A percentile compares a stretch with the other conserved stretches of the same genome.
Conservation (phyloP, 805 yeast genomes). For the Kluyveromyces wickerhamii region DNA sequence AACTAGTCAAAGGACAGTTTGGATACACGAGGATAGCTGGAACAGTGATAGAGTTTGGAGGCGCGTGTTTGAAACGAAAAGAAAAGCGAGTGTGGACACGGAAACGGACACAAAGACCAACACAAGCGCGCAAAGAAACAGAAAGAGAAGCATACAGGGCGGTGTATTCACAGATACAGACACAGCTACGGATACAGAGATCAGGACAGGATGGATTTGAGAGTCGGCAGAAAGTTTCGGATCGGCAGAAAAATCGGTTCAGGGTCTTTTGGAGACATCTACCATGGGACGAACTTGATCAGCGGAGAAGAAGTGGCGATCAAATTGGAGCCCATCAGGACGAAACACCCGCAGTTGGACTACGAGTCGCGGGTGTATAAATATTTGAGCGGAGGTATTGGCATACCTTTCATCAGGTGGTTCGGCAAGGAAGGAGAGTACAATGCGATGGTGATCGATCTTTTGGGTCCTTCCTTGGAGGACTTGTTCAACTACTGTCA, state of each 20-base stretch:
- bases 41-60: too few species aligned
- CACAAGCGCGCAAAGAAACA: background rate
- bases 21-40: too few species aligned
- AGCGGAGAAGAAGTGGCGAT: constrained; percentile 98
- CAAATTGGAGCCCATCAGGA: constrained; percentile 80
- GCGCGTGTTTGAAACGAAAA: too few species aligned
- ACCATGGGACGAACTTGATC: constrained; percentile 84
- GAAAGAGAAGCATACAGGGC: too few species aligned
- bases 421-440: constrained; percentile 95
- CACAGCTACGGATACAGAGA: too few species aligned
- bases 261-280: constrained; percentile 96
- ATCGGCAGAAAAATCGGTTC: constrained; percentile 94
- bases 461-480: constrained; percentile 90
- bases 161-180: too few species aligned
- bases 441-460: constrained; percentile 93
- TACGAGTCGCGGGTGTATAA: constrained; percentile 95
- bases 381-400: constrained; percentile 92
- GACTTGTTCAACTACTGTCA: constrained; percentile 95
- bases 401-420: constrained; percentile 96
- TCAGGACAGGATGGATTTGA: constrained; percentile 45
- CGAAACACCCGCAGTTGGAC: constrained; percentile 94
- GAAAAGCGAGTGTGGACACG: background rate
- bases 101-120: background rate
- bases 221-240: constrained; percentile 90
- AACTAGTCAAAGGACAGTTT: too few species aligned